A percentile compares a stretch with the other conserved stretches of the same genome.
These are phyloP conservation scores for Ceratobasidium sp. DNA, from an alignment of 1,284 basidiomycete genomes.

Conservation along the genomic window DNA sequence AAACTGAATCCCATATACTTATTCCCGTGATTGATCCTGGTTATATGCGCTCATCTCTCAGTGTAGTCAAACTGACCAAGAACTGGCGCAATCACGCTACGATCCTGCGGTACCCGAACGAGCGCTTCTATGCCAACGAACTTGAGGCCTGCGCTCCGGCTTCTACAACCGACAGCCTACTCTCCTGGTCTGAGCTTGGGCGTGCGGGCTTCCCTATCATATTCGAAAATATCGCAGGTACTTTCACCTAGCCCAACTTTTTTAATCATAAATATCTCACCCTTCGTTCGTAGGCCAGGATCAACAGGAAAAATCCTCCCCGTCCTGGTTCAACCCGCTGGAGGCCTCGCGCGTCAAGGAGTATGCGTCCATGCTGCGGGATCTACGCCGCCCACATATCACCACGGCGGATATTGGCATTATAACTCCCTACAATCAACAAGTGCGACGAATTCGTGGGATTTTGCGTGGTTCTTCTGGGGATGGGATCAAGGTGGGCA, in stretches of 20 bases:
- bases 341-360: slow-evolving; percentile 66
- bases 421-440: slow-evolving; percentile 67
- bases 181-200: slow-evolving; percentile 58
- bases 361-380: slow-evolving; percentile 58
- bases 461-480: slow-evolving; percentile 55
- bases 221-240: slow-evolving; percentile 68
- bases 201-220: slow-evolving; percentile 65
- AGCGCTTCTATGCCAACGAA: slow-evolving; percentile 65
- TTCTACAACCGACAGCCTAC: slow-evolving; percentile 55
- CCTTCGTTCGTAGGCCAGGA: slow-evolving; percentile 56
- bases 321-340: slow-evolving; percentile 72
- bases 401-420: slow-evolving; percentile 63
- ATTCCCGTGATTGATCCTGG: background rate
- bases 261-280: background rate
- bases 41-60: slow-evolving; percentile 50
- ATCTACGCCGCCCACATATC: slow-evolving; percentile 54
- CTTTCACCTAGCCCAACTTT: background rate
- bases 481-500: slow-evolving; percentile 63
- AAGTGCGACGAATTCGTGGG: slow-evolving; percentile 61
- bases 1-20: background rate
- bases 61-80: slow-evolving; percentile 67
- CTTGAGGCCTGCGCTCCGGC: slow-evolving; percentile 60
- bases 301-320: slow-evolving; percentile 67
- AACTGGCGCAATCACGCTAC: slow-evolving; percentile 69
- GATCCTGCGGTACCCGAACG: slow-evolving; percentile 69